Conservation (phyloP, 768 basidiomycete genomes). For the Suillus subluteus region DNA sequence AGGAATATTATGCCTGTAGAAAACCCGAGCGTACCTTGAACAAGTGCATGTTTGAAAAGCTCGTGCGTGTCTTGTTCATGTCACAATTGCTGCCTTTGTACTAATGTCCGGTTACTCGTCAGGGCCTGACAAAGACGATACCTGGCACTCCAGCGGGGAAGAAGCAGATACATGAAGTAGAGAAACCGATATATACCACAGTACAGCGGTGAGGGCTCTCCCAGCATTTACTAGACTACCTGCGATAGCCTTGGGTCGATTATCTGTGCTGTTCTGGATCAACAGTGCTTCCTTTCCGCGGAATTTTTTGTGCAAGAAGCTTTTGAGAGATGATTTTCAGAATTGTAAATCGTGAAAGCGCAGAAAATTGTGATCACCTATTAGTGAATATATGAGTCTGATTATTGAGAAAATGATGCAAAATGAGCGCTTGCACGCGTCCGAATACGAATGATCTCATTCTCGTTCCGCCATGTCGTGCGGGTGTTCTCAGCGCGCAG, state of each 20-base stretch:
- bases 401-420: not conserved
- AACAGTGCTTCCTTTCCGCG: not conserved
- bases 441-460: slow-evolving; percentile 30
- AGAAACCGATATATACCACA: slow-evolving; percentile 79
- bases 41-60: slow-evolving; percentile 94
- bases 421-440: slow-evolving; percentile 9
- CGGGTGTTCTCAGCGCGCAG: slow-evolving; percentile 25
- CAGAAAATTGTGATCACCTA: not conserved
- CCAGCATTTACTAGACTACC: not conserved
- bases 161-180: slow-evolving; percentile 86
- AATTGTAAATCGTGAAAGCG: not conserved
- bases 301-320: slow-evolving; percentile 3
- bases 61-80: slow-evolving; percentile 56
- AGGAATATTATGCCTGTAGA: slow-evolving; percentile 92
- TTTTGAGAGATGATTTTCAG: not conserved
- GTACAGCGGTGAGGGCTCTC: slow-evolving; percentile 71
- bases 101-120: slow-evolving; percentile 9
- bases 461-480: slow-evolving; percentile 31
- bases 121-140: slow-evolving; percentile 92
- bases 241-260: not conserved
- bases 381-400: not conserved
- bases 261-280: slow-evolving; percentile 1
- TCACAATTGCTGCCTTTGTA: not conserved
- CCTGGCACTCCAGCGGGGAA: slow-evolving; percentile 85
- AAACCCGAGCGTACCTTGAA: slow-evolving; percentile 88